Conservation (phyloP, 768 basidiomycete species). For the Imleria badia region DNA sequence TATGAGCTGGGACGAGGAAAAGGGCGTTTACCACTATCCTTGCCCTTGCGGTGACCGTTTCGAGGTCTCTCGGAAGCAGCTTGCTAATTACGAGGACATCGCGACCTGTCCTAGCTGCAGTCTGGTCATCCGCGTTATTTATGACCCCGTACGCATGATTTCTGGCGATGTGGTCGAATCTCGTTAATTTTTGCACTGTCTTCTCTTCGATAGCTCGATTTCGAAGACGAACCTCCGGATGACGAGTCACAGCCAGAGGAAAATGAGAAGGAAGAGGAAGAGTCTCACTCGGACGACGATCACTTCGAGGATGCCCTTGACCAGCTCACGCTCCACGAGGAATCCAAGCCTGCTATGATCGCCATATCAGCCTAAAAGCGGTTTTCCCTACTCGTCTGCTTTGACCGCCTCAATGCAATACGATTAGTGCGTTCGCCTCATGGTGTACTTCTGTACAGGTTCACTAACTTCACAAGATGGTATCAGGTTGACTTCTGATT, state of each 20-base stretch:
- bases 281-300: conserved; percentile 41
- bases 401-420: not conserved
- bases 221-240: conserved; percentile 72
- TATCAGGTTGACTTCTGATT: not conserved
- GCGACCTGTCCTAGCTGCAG: conserved; percentile 97
- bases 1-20: conserved; percentile 85
- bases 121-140: conserved; percentile 87
- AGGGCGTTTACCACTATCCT: conserved; percentile 89
- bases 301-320: conserved; percentile 68
- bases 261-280: conserved; percentile 32
- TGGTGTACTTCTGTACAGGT: not conserved
- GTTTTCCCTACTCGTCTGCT: not conserved
- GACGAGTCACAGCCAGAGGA: conserved; percentile 35
- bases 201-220: conserved; percentile 61
- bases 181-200: not conserved
- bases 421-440: conserved; percentile 1
- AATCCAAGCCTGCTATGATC: conserved; percentile 8
- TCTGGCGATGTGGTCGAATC: not conserved
- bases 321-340: conserved; percentile 41
- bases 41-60: conserved; percentile 98
- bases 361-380: conserved; percentile 18
- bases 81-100: conserved; percentile 87
- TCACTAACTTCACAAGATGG: not conserved
- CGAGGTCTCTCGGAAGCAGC: conserved; percentile 85
- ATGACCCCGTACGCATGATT: conserved; percentile 76